phyloP scores from a whole-genome alignment of 176 grass and related monocot genomes.

The Secale cereale region DNA sequence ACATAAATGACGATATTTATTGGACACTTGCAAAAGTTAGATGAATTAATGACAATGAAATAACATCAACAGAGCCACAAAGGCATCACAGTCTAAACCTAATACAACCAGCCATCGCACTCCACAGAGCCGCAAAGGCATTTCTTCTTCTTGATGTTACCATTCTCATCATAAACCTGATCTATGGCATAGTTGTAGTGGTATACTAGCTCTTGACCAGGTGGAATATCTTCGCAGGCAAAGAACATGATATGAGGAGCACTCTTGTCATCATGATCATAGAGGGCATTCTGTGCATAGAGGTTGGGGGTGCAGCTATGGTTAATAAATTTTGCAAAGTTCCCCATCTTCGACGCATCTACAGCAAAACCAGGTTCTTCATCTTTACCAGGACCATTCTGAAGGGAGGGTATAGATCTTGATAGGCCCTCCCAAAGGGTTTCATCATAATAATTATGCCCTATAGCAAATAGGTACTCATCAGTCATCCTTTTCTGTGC shows the following conservation, averaged over 20 bases:
- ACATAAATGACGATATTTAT: not conserved
- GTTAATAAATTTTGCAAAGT: conserved; percentile 76
- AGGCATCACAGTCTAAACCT: conserved; percentile 25
- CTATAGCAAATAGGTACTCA: conserved; percentile 76
- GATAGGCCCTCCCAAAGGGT: conserved; percentile 75
- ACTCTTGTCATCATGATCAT: conserved; percentile 70
- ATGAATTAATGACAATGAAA: not conserved
- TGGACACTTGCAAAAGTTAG: not conserved
- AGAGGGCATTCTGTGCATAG: conserved; percentile 78
- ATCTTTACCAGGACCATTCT: conserved; percentile 40
- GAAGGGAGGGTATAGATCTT: conserved; percentile 65
- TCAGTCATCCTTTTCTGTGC: conserved; percentile 64
- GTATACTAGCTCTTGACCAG: conserved; percentile 58
- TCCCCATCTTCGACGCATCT: conserved; percentile 68
- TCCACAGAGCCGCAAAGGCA: conserved; percentile 69
- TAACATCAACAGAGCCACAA: conserved; percentile 6
- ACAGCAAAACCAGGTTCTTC: conserved; percentile 50
- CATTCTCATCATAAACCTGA: conserved; percentile 68
- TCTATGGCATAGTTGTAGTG: conserved; percentile 81
- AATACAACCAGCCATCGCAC: conserved; percentile 79
- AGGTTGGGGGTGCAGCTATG: conserved; percentile 73
- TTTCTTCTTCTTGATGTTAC: conserved; percentile 82
- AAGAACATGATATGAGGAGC: conserved; percentile 81
- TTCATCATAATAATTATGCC: conserved; percentile 76
- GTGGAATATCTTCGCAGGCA: conserved; percentile 61